A percentile compares a stretch with the other conserved stretches of the same genome.
Evolutionary conservation across 495 filamentous ascomycete species (phyloP).

Genomic region (Hyphodiscus hymeniophilus): DNA sequence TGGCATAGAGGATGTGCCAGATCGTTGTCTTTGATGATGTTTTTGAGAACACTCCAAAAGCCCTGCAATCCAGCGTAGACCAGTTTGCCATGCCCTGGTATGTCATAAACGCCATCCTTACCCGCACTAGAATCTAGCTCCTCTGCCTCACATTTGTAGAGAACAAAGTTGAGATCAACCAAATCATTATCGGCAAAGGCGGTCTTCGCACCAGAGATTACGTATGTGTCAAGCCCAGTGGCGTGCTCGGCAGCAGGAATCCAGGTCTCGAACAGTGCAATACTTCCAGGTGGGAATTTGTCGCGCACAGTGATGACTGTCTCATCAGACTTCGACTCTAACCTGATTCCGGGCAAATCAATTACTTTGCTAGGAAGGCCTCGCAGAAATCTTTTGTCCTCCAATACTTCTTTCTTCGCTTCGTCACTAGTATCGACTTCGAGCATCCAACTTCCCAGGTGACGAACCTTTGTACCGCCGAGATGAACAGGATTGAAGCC

Average conservation of each 20-base stretch:
- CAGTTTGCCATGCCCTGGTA: conserved; percentile 74
- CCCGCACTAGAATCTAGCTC: conserved; percentile 75
- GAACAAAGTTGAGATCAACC: conserved; percentile 80
- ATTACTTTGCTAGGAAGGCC: conserved; percentile 77
- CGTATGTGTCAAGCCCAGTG: conserved; percentile 69
- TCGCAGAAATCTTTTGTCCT: conserved; percentile 60
- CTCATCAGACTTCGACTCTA: conserved; percentile 59
- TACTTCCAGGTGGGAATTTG: conserved; percentile 82
- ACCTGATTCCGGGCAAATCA: conserved; percentile 58
- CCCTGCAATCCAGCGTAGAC: conserved; percentile 97
- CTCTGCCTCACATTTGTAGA: conserved; percentile 90
- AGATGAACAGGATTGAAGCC: conserved; percentile 69
- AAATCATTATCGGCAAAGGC: conserved; percentile 68
- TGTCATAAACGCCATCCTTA: conserved; percentile 76
- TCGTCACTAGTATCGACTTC: conserved; percentile 68
- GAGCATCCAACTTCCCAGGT: conserved; percentile 81
- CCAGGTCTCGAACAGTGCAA: conserved; percentile 92
- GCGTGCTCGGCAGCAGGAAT: conserved; percentile 78
- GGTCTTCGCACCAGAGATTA: conserved; percentile 70
- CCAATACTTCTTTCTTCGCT: conserved; percentile 50
- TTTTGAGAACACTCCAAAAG: conserved; percentile 91
- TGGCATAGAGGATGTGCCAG: conserved; percentile 89
- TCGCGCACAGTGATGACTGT: conserved; percentile 77
- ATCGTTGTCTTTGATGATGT: conserved; percentile 82
- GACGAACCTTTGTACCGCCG: conserved; percentile 62